Percentiles rank a stretch among this genome's conserved stretches.
phyloP scores from a whole-genome alignment of 805 yeast genomes.

The Cyberlindnera subsufficiens region DNA sequence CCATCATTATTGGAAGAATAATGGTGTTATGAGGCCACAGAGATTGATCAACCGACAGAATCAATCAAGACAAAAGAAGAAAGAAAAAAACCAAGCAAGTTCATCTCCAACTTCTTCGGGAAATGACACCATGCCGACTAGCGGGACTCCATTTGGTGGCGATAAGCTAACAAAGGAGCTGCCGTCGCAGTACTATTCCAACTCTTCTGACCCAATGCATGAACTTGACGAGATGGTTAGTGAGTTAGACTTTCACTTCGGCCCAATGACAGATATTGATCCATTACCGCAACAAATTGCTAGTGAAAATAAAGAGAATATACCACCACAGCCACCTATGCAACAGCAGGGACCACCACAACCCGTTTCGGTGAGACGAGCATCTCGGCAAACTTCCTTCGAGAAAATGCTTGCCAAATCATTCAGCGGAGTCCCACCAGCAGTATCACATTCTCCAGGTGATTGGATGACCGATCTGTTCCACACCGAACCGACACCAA shows the following conservation, averaged over 20 bases:
- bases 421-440: constrained; percentile 25
- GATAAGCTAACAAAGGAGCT: constrained; percentile 1
- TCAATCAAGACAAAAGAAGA: constrained; percentile 2
- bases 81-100: constrained; percentile 6
- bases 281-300: constrained; percentile 20
- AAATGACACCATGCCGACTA: constrained; percentile 16
- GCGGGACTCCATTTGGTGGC: constrained; percentile 10
- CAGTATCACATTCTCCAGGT: constrained; percentile 16
- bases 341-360: constrained; percentile 3
- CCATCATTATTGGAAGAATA: constrained; percentile 18
- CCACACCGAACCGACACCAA: constrained; percentile 22
- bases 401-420: constrained; percentile 34
- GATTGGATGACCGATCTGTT: constrained; percentile 24
- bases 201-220: constrained; percentile 31
- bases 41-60: constrained; percentile 9
- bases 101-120: constrained; percentile 18
- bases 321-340: constrained; percentile 27
- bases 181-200: constrained; percentile 8
- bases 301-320: constrained; percentile 30
- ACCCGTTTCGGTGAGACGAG: constrained; percentile 13
- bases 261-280: constrained; percentile 26
- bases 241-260: constrained; percentile 26
- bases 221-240: constrained; percentile 28
- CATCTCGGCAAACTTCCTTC: constrained; percentile 29
- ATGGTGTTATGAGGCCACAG: constrained; percentile 23